These are phyloP conservation scores for Effrenium voratum DNA, from an alignment of 73 alveolate species.

Conservation along the genomic window DNA sequence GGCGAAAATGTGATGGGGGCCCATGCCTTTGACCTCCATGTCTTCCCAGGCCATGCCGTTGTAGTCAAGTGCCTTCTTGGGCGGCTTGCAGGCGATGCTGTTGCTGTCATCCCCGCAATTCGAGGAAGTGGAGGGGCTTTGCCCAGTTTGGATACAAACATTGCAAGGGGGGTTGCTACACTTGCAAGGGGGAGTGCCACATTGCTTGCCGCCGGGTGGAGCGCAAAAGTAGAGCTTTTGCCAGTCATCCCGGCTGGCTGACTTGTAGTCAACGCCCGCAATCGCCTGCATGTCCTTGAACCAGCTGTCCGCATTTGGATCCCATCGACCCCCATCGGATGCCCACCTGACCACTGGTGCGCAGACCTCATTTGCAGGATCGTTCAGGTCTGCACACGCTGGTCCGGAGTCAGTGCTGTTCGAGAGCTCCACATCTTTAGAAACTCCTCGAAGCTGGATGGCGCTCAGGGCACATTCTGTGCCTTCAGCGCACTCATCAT, in stretches of 20 bases:
- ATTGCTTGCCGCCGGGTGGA: constrained; percentile 89
- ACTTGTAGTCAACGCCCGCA: constrained; percentile 25
- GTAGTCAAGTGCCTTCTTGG: constrained; percentile 69
- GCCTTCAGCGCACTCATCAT: constrained; percentile 69
- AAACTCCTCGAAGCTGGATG: constrained; percentile 59
- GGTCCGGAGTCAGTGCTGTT: neutral
- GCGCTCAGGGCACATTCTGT: constrained; percentile 54
- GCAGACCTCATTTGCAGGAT: constrained; percentile 50
- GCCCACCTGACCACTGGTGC: constrained; percentile 64
- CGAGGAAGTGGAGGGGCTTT: neutral
- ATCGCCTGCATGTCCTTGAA: constrained; percentile 55
- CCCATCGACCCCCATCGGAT: constrained; percentile 43
- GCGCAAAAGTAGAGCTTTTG: constrained; percentile 81
- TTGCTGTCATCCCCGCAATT: neutral
- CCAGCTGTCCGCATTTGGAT: constrained; percentile 42
- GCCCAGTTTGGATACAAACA: neutral
- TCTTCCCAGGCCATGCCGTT: constrained; percentile 89
- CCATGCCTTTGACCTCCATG: constrained; percentile 44
- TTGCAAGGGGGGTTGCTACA: constrained; percentile 67
- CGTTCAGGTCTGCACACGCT: constrained; percentile 5
- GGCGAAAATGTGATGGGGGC: constrained; percentile 79
- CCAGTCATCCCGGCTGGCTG: constrained; percentile 73
- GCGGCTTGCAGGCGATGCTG: constrained; percentile 87
- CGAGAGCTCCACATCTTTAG: neutral
- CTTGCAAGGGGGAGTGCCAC: constrained; percentile 78